Base-by-base conservation (phyloP, 306 rosid species). In the Boehmeria nivea region DNA sequence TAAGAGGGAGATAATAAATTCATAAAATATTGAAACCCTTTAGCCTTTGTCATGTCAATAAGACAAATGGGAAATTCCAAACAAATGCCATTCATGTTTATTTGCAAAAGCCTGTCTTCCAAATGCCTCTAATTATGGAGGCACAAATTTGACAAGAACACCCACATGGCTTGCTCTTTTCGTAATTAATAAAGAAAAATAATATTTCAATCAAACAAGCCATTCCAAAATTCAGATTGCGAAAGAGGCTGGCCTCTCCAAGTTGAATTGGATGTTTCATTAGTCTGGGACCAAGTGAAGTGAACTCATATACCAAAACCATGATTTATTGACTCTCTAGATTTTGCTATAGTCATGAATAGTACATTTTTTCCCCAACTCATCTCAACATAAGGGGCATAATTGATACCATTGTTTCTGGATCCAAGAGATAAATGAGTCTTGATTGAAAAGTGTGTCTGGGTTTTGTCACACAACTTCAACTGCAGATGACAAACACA, bases 401-500 rank as follows among this genome's bases (percentile, higher is more conserved):
- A 48, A 21, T 48, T 22, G 8, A 48, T 23, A 23, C 6, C 16
- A 48, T 24, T 50, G 55, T 50, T 50, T 17, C 15, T 53, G 43
- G 43, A 53, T 53, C 58, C 23, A 31, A 53, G 43, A 3, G 40
- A 26, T 17, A 54, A 39, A 45, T 44, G 53, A 53, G 9, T n/a
- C 19, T 11, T 65, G 68, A 65, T 60, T 10, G 22, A 59, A 44
- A 21, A 14, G 33, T 60, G 44, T 72, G 77, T 54, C 50, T 22
- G 24, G 24, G 47, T 44, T 16, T 54, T 12, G 21, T 60, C 53
- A 62, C 3, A 22, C 65, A 54, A 40, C 43, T 28, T 60, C 61
- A 60, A 60, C 68, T 54, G 54, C 27, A 53, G 54, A 65, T 72
- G 64, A 54, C 64, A 54, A 26, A 38, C 54, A 60, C 59, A 54